A percentile compares a stretch with the other conserved stretches of the same genome.
phyloP scores from a whole-genome alignment of 495 filamentous ascomycete species.

The Usnea hakonensis region DNA sequence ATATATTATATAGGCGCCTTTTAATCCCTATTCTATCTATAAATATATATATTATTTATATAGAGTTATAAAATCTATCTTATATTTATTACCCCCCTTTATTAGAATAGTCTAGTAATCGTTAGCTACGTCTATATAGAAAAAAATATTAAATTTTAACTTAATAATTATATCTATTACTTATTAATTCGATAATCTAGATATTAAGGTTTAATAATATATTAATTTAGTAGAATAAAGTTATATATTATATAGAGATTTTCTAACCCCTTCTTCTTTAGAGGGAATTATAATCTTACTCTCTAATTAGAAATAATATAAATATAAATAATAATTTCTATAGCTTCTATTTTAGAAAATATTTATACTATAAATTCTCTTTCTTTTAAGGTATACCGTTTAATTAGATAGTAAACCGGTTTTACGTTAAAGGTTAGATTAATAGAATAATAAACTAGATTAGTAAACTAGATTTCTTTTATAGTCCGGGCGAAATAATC shows the following conservation, averaged over 20 bases:
- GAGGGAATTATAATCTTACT: background rate
- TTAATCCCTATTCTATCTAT: background rate
- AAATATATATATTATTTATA: background rate
- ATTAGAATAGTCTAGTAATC: background rate
- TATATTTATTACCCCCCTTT: background rate
- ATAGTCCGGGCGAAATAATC: background rate
- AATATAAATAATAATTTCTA: background rate
- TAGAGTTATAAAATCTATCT: background rate
- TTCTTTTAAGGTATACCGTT: background rate
- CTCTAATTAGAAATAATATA: background rate
- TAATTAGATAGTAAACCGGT: background rate
- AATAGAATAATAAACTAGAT: background rate
- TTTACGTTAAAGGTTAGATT: background rate
- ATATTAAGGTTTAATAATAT: background rate
- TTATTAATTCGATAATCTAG: background rate
- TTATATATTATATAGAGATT: background rate
- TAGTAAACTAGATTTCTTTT: background rate
- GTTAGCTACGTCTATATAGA: no score
- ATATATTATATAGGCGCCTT: background rate
- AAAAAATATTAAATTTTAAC: background rate
- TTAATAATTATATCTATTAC: background rate
- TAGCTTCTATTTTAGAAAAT: background rate
- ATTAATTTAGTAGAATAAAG: no score
- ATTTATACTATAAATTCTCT: background rate
- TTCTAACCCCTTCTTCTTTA: background rate